These are phyloP conservation scores for Phytophthora sp. DNA, from an alignment of 352 stramenopile genomes.

Conservation along the genomic window DNA sequence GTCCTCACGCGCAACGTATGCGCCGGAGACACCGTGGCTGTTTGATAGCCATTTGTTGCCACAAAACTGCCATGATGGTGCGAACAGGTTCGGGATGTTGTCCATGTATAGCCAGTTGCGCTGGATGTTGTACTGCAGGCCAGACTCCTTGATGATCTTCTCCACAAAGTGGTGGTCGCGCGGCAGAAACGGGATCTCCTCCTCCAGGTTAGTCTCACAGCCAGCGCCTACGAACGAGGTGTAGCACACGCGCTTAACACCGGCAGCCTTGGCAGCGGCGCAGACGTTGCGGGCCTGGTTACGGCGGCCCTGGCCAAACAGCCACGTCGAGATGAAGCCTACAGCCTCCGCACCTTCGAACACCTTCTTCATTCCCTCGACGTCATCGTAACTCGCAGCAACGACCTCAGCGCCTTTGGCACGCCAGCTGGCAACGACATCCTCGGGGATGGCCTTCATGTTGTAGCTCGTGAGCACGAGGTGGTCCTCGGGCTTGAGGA, in stretches of 20 bases:
- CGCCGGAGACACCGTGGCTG: constrained; percentile 28
- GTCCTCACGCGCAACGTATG: constrained; percentile 39
- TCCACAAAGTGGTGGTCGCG: constrained; percentile 38
- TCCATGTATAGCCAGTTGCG: constrained; percentile 43
- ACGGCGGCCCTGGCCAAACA: constrained; percentile 30
- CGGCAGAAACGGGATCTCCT: constrained; percentile 40
- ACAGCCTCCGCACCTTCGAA: constrained; percentile 31
- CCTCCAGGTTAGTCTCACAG: constrained; percentile 21
- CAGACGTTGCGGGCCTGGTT: constrained; percentile 30
- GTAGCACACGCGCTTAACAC: constrained; percentile 39
- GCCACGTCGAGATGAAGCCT: constrained; percentile 33
- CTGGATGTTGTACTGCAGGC: constrained; percentile 41
- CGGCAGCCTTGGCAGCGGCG: constrained; percentile 24
- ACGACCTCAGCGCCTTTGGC: constrained; percentile 25
- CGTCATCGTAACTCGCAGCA: constrained; percentile 29
- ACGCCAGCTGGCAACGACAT: constrained; percentile 18
- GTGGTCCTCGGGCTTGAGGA: constrained; percentile 28
- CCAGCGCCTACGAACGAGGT: constrained; percentile 37
- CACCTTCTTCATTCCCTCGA: constrained; percentile 28
- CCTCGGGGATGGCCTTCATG: constrained; percentile 26
- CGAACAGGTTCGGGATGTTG: constrained; percentile 35
- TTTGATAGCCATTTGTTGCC: constrained; percentile 39
- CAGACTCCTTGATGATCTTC: constrained; percentile 28
- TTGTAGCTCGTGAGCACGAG: constrained; percentile 38
- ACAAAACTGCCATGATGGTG: constrained; percentile 39